Evolutionary conservation across 2,329 filamentous ascomycete species (phyloP), one percentile per base, ranked within the genome.

Genomic region (Lachnellula arida): DNA sequence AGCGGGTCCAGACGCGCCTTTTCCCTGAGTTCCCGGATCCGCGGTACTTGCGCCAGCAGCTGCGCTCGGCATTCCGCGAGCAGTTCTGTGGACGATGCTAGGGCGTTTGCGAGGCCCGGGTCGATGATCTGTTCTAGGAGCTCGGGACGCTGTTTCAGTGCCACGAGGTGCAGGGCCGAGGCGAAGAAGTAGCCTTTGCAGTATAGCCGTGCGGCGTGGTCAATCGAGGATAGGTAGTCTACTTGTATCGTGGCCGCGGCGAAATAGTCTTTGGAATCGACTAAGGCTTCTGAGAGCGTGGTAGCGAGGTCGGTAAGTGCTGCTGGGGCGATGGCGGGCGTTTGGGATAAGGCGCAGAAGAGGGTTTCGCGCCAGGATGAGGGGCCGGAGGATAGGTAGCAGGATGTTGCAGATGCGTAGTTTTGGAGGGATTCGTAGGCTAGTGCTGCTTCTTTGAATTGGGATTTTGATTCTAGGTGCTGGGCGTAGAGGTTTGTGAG

Each of bases 31-130:
- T 97, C 93, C 6, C 80, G 78, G 60, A 99, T 85, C 17, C 94
- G 87, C 0, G 93, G 91, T 0, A 96, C 84, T 69, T 99, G 94
- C 0, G 91, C 88, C 47, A 79, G 78, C 3, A 97, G 79, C 71
- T 99, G 94, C 0, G 79, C 79, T 70, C 90, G 91, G 81, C 93
- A 97, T 71, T 99, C 94, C 1, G 94, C 91, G 11, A 99, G 82
- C 57, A 97, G 85, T 70, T 97, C 94, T 0, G 91, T 96, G 66
- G 87, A 92, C 52, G 82, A 84, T 22, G 88, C 87, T 55, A 94
- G 85, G 1, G 89, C 85, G 56, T 97, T 93, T 4, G 86, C 81
- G 5, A 99, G 83, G 1, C 88, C 89, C 0, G 81, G 73, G 68
- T 99, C 93, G 14, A 99, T 79, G 53, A 89, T 81, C 39, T 56